Evolutionary conservation across 2,329 filamentous ascomycete genomes (phyloP).

Genomic region (Plenodomus lindquistii): DNA sequence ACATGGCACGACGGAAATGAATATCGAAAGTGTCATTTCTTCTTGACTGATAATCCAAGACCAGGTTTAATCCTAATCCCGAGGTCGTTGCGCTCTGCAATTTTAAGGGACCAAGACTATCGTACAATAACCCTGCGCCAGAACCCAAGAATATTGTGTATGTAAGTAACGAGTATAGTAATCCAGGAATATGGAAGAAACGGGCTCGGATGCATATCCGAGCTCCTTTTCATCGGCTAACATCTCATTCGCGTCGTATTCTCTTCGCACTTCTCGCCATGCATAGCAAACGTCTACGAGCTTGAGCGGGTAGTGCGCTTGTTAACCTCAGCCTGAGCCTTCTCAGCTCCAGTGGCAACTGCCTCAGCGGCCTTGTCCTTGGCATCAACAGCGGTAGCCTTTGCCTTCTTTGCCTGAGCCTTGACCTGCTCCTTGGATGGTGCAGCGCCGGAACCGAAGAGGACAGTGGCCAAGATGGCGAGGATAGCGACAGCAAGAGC

Average conservation of each 20-base stretch:
- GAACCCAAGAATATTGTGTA: constrained; percentile 21
- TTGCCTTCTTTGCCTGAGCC: constrained; percentile 73
- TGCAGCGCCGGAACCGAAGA: constrained; percentile 65
- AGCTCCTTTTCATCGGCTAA: constrained; percentile 10
- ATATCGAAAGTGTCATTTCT: constrained; percentile 9
- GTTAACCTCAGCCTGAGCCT: constrained; percentile 72
- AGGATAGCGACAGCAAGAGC: constrained; percentile 71
- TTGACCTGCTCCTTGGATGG: constrained; percentile 69
- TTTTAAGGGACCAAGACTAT: constrained; percentile 29
- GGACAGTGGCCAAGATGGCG: constrained; percentile 69
- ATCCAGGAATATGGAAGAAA: constrained; percentile 20
- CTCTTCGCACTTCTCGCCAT: constrained; percentile 1
- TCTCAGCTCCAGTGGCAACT: constrained; percentile 65
- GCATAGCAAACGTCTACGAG: constrained; percentile 23
- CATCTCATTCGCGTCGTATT: not conserved
- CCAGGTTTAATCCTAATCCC: constrained; percentile 1
- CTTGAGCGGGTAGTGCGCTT: constrained; percentile 60
- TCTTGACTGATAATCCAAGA: constrained; percentile 1
- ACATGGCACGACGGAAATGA: not conserved
- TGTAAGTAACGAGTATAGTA: constrained; percentile 26
- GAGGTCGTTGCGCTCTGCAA: constrained; percentile 18
- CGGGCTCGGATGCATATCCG: not conserved
- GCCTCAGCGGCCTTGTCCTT: constrained; percentile 74
- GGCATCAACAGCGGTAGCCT: constrained; percentile 67
- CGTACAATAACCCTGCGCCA: constrained; percentile 35